Evolutionary conservation across 116 monocot genomes (phyloP).

Genomic region (Zostera marina): DNA sequence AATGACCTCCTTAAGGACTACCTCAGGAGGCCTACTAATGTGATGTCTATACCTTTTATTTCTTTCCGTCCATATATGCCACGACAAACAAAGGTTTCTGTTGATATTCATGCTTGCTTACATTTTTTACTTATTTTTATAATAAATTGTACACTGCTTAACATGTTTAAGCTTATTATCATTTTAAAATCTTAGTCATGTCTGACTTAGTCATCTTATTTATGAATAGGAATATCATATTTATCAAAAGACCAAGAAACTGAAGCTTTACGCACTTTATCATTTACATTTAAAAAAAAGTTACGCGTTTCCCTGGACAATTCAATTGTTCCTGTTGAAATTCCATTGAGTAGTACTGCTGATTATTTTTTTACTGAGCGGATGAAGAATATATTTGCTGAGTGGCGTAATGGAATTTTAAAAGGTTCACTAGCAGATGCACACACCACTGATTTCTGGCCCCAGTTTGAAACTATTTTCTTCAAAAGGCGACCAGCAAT

Average conservation of each 20-base stretch:
- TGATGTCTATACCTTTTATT: no score
- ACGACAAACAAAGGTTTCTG: no score
- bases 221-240: constrained; percentile 77
- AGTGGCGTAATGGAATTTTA: constrained; percentile 60
- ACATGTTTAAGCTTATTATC: no score
- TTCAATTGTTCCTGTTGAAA: constrained; percentile 20
- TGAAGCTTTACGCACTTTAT: constrained; percentile 35
- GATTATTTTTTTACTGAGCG: constrained; percentile 82
- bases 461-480: constrained; percentile 52
- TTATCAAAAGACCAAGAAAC: constrained; percentile 85
- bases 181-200: background rate
- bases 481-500: constrained; percentile 81
- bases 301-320: constrained; percentile 3
- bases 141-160: no score
- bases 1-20: no score
- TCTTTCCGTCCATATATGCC: no score
- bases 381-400: constrained; percentile 63
- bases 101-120: no score
- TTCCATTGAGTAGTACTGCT: constrained; percentile 35
- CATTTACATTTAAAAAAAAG: constrained; percentile 11
- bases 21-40: no score
- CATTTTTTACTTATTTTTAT: no score
- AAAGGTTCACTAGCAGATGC: constrained; percentile 8
- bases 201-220: background rate
- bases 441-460: constrained; percentile 9